These are phyloP conservation scores for Sarocladiaceae sp. DNA, from an alignment of 2,329 filamentous ascomycete genomes.

Conservation along the genomic window DNA sequence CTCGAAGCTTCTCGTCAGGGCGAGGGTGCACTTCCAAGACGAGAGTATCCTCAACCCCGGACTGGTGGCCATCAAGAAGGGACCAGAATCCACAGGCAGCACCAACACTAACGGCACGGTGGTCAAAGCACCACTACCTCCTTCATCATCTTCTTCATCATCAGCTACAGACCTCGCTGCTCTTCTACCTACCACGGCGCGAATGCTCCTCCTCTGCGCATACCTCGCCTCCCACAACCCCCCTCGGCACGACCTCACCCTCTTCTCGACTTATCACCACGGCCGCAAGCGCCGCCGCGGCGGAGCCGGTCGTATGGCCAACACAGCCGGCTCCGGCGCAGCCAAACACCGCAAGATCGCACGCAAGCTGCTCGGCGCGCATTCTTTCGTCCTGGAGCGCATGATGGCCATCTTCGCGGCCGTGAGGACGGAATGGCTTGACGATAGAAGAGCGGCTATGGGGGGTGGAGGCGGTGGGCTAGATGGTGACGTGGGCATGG, in stretches of 20 bases:
- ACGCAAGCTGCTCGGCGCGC: conserved; percentile 68
- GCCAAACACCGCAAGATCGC: conserved; percentile 64
- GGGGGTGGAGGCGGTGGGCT: conserved; percentile 26
- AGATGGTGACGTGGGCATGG: conserved; percentile 54
- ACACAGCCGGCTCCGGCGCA: conserved; percentile 16
- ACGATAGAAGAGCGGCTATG: conserved; percentile 18
- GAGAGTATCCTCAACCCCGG: conserved; percentile 63
- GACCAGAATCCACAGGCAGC: conserved; percentile 6
- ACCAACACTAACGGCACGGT: neutral
- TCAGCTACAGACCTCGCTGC: conserved; percentile 40
- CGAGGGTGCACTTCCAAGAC: conserved; percentile 64
- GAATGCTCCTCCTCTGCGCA: conserved; percentile 66
- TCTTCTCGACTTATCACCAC: conserved; percentile 67
- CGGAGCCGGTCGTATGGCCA: conserved; percentile 32
- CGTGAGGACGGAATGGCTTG: conserved; percentile 51
- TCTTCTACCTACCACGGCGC: conserved; percentile 64
- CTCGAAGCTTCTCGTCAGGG: conserved; percentile 69
- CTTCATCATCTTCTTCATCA: too few relatives aligned
- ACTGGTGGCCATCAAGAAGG: conserved; percentile 37
- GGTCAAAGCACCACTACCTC: conserved; percentile 14
- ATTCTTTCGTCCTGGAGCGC: conserved; percentile 70
- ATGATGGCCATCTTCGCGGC: conserved; percentile 72
- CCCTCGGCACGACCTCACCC: conserved; percentile 61
- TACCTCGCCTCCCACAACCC: conserved; percentile 80
- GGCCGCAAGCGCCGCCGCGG: conserved; percentile 43